Percentiles rank a stretch among this genome's conserved stretches.
These are phyloP conservation scores for Fusarium pilosicola DNA, from an alignment of 2,329 filamentous ascomycete genomes.

Conservation along the genomic window DNA sequence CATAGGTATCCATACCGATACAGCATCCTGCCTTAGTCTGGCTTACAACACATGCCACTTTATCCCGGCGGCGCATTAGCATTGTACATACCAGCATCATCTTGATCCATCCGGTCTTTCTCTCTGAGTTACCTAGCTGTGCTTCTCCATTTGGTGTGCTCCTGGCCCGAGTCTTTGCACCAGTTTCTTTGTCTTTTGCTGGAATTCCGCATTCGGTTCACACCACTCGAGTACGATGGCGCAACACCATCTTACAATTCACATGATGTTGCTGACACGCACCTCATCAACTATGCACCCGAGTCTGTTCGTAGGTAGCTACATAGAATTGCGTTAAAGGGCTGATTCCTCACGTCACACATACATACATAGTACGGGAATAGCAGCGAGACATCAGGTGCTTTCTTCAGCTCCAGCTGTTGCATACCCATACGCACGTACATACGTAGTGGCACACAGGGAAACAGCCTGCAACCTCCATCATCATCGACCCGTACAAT, in stretches of 20 bases:
- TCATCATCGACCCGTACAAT: constrained; percentile 6
- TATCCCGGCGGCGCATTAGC: constrained; percentile 1
- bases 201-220: neutral
- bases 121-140: neutral
- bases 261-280: constrained; percentile 37
- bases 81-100: neutral
- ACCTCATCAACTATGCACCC: constrained; percentile 18
- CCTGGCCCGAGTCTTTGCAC: neutral
- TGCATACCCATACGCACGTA: neutral
- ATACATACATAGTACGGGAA: neutral
- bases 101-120: constrained; percentile 9
- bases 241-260: constrained; percentile 35
- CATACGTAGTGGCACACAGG: neutral
- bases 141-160: constrained; percentile 1
- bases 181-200: neutral
- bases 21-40: constrained; percentile 16
- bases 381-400: neutral
- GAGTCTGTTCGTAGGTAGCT: neutral
- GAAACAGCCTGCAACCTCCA: constrained; percentile 18
- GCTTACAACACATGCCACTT: constrained; percentile 23
- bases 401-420: constrained; percentile 10
- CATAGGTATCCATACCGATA: neutral
- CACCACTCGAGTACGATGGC: constrained; percentile 28
- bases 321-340: neutral
- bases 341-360: constrained; percentile 26